These are phyloP conservation scores for Prorocentrum cordatum DNA, from an alignment of 169 alveolate genomes.

Conservation along the genomic window DNA sequence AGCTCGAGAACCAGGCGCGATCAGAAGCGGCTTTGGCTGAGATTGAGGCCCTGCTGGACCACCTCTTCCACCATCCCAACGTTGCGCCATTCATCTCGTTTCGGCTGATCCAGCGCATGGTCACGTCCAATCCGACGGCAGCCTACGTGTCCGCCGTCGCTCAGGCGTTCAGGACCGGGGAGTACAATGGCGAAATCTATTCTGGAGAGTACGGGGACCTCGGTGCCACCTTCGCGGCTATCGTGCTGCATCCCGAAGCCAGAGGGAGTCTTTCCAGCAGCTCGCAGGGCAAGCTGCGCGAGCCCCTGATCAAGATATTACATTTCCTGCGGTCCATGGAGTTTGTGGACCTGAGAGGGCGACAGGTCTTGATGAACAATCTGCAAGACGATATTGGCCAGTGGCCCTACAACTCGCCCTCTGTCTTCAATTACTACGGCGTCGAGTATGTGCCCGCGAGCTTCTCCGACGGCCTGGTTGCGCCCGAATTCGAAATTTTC, in stretches of 20 bases:
- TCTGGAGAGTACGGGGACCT: conserved; percentile 55
- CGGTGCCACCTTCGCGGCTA: conserved; percentile 31
- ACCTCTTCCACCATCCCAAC: conserved; percentile 42
- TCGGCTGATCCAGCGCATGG: conserved; percentile 33
- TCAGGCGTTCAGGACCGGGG: conserved; percentile 20
- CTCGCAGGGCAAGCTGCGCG: neutral
- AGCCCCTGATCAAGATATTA: conserved; percentile 6
- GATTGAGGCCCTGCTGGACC: conserved; percentile 49
- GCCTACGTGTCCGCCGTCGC: conserved; percentile 18
- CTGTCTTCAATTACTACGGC: conserved; percentile 63
- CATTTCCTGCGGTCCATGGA: conserved; percentile 35
- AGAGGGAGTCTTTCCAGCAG: neutral
- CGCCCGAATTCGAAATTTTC: conserved; percentile 39
- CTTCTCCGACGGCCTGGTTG: conserved; percentile 16
- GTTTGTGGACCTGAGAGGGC: neutral
- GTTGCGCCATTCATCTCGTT: conserved; percentile 32
- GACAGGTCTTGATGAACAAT: neutral
- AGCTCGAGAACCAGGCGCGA: too few species aligned
- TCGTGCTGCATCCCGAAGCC: conserved; percentile 37
- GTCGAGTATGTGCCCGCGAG: conserved; percentile 17
- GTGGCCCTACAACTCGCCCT: conserved; percentile 35
- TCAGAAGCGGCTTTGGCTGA: conserved; percentile 61
- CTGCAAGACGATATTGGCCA: conserved; percentile 20
- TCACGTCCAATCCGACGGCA: conserved; percentile 5
- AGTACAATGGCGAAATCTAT: conserved; percentile 5